phyloP scores from a whole-genome alignment of 768 basidiomycete species.

The Paxillus involutus region DNA sequence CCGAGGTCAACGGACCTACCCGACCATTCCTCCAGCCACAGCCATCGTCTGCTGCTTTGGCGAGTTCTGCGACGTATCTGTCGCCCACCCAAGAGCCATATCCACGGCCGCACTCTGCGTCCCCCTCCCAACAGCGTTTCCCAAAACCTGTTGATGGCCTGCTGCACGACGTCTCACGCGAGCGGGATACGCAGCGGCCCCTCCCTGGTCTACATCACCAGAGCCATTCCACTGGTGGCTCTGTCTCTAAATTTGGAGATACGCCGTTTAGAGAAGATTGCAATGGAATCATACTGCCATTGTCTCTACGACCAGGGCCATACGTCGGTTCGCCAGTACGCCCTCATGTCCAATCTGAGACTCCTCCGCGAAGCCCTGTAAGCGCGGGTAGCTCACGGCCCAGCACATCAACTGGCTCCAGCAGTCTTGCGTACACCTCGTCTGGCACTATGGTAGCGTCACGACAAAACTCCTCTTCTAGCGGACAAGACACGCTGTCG shows the following conservation, averaged over 20 bases:
- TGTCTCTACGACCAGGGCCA: constrained; percentile 27
- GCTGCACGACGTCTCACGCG: constrained; percentile 21
- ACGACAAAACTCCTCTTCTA: constrained; percentile 26
- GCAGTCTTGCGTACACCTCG: constrained; percentile 23
- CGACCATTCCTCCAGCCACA: constrained; percentile 27
- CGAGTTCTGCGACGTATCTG: constrained; percentile 27
- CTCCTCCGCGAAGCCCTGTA: constrained; percentile 64
- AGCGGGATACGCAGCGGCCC: constrained; percentile 30
- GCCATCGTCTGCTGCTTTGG: constrained; percentile 19
- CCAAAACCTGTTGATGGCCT: constrained; percentile 8
- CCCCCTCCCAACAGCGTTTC: constrained; percentile 33
- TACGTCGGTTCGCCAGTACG: constrained; percentile 22
- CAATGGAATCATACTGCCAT: constrained; percentile 21
- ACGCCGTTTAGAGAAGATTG: constrained; percentile 30
- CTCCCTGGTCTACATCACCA: constrained; percentile 23
- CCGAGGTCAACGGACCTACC: constrained; percentile 15
- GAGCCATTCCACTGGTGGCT: constrained; percentile 25
- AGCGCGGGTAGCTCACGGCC: constrained; percentile 49
- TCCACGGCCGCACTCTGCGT: constrained; percentile 63
- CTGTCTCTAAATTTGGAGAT: constrained; percentile 33
- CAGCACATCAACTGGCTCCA: constrained; percentile 33
- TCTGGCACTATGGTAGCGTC: constrained; percentile 27
- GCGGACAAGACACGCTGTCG: constrained; percentile 32
- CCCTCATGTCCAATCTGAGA: constrained; percentile 41
- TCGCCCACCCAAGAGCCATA: constrained; percentile 57